Percentiles rank a stretch among this genome's conserved stretches.
Conservation (phyloP, 2,329 filamentous ascomycete genomes). For the Penicillium sp. region DNA sequence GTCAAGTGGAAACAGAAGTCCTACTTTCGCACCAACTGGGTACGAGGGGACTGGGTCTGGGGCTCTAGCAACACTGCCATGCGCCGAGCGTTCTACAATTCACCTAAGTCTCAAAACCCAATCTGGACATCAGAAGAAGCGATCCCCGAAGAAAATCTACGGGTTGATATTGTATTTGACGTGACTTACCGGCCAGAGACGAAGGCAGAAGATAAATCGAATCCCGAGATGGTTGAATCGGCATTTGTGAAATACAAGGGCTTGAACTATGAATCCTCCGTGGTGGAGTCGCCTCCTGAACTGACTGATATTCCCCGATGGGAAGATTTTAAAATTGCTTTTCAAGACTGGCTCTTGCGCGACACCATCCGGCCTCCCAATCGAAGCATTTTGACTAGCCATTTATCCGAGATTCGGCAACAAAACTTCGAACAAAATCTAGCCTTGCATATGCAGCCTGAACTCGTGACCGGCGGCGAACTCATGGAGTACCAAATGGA, state of each 20-base stretch:
- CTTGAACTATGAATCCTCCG: conserved; percentile 83
- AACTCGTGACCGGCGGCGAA: conserved; percentile 73
- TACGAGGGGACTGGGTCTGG: conserved; percentile 86
- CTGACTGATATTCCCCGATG: conserved; percentile 67
- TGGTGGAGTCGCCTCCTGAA: conserved; percentile 83
- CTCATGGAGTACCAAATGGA: conserved; percentile 94
- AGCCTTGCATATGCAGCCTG: conserved; percentile 73
- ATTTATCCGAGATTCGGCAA: conserved; percentile 69
- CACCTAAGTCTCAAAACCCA: conserved; percentile 63
- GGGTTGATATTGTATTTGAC: conserved; percentile 86
- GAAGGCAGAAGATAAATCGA: conserved; percentile 65
- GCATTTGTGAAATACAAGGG: conserved; percentile 92
- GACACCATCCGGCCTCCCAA: conserved; percentile 70
- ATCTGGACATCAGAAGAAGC: conserved; percentile 76
- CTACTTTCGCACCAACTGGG: conserved; percentile 83
- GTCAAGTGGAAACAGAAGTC: conserved; percentile 84
- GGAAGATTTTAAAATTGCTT: conserved; percentile 79
- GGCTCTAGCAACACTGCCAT: conserved; percentile 67
- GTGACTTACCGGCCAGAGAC: conserved; percentile 68
- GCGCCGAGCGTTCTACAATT: conserved; percentile 76
- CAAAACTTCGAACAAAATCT: conserved; percentile 68
- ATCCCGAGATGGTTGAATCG: conserved; percentile 72
- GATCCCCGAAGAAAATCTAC: conserved; percentile 82
- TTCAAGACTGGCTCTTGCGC: conserved; percentile 82
- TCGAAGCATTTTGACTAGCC: conserved; percentile 62